These are phyloP conservation scores for Cystobasidium pallidum DNA, from an alignment of 1,284 basidiomycete genomes.

Conservation along the genomic window DNA sequence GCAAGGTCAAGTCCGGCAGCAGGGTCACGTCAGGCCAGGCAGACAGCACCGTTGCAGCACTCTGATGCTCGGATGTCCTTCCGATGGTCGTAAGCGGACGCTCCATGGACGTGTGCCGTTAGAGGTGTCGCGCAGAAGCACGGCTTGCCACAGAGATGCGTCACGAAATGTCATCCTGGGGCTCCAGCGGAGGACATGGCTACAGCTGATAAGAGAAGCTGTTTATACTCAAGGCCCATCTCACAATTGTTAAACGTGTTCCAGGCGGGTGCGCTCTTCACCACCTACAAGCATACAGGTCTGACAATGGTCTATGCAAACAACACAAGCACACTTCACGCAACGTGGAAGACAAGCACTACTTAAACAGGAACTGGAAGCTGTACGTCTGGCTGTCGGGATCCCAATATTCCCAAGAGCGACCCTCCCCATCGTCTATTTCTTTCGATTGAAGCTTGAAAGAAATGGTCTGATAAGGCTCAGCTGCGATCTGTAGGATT, in stretches of 20 bases:
- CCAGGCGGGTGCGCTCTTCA: too few relatives aligned
- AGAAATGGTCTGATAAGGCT: conserved; percentile 97
- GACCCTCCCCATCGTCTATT: conserved; percentile 89
- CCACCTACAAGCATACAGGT: too few relatives aligned
- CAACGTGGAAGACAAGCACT: neutral
- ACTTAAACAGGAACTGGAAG: conserved; percentile 43
- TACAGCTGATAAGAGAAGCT: neutral
- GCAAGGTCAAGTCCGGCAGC: neutral
- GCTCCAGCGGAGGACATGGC: neutral
- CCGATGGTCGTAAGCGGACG: neutral
- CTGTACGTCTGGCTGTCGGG: conserved; percentile 91
- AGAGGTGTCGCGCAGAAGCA: too few relatives aligned
- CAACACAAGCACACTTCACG: conserved; percentile 10
- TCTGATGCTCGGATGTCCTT: neutral
- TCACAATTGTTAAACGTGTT: too few relatives aligned
- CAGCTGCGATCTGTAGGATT: conserved; percentile 81
- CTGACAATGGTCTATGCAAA: too few relatives aligned
- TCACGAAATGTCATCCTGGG: conserved; percentile 5
- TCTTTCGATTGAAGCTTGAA: conserved; percentile 98
- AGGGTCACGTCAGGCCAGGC: conserved; percentile 2
- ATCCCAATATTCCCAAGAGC: conserved; percentile 98
- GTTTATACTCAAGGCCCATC: too few relatives aligned
- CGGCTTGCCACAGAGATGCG: neutral
- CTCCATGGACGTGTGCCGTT: too few relatives aligned
- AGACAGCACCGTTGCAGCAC: neutral